Evolutionary conservation across 2,329 filamentous ascomycete genomes (phyloP).

Genomic region (Pseudocercospora crystallina): DNA sequence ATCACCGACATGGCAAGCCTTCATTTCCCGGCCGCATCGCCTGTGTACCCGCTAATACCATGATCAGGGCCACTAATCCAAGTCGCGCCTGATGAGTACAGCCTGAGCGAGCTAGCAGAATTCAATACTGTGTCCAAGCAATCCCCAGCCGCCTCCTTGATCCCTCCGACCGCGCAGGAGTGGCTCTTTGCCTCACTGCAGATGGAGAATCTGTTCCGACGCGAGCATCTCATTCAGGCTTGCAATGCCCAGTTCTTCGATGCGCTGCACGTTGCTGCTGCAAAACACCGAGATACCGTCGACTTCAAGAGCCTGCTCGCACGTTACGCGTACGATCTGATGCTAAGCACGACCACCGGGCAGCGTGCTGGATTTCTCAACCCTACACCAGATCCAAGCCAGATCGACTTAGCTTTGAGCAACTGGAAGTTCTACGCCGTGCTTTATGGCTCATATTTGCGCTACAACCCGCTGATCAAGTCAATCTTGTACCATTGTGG

Average conservation of each 20-base stretch:
- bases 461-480: slow-evolving; percentile 24
- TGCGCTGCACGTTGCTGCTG: slow-evolving; percentile 5
- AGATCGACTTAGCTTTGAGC: slow-evolving; percentile 12
- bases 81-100: slow-evolving; percentile 12
- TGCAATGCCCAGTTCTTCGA: slow-evolving; percentile 19
- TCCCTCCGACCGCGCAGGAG: background rate
- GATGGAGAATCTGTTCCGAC: slow-evolving; percentile 20
- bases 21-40: slow-evolving; percentile 6
- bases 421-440: slow-evolving; percentile 24
- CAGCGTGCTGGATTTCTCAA: slow-evolving; percentile 23
- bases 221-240: slow-evolving; percentile 20
- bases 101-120: background rate
- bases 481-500: slow-evolving; percentile 4
- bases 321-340: slow-evolving; percentile 26
- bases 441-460: slow-evolving; percentile 24
- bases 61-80: slow-evolving; percentile 20
- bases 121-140: too few relatives aligned
- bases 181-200: background rate
- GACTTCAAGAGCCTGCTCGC: slow-evolving; percentile 16
- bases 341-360: slow-evolving; percentile 23
- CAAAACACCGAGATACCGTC: slow-evolving; percentile 8
- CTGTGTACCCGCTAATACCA: slow-evolving; percentile 20
- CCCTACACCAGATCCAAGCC: background rate
- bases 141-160: background rate
- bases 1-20: slow-evolving; percentile 16